These are phyloP conservation scores for Gonium pectorale DNA, from an alignment of 139 green algal species.

Conservation along the genomic window DNA sequence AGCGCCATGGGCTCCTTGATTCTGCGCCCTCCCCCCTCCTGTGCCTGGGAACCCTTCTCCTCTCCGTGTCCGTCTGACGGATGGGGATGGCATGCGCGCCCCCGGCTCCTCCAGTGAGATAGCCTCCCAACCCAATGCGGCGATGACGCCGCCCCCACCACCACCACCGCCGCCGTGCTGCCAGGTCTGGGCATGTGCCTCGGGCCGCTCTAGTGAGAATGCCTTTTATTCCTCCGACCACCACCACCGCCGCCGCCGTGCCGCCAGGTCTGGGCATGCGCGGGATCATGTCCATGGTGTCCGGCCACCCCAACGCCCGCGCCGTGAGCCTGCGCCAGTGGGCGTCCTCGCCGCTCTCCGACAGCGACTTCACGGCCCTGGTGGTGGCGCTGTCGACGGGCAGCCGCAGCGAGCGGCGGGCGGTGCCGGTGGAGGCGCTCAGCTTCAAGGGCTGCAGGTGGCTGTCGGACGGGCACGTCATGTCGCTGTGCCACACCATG, in stretches of 20 bases:
- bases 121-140: too few relatives aligned
- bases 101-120: too few relatives aligned
- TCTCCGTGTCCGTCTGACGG: too few relatives aligned
- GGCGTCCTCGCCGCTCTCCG: constrained; percentile 19
- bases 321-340: constrained; percentile 50
- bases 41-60: too few relatives aligned
- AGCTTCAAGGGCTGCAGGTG: constrained; percentile 51
- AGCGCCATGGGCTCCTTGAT: too few relatives aligned
- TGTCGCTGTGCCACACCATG: constrained; percentile 48
- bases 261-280: constrained; percentile 42
- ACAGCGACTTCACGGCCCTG: constrained; percentile 45
- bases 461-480: constrained; percentile 46
- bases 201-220: too few relatives aligned
- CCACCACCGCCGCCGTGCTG: too few relatives aligned
- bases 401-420: constrained; percentile 24
- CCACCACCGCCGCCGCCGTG: too few relatives aligned
- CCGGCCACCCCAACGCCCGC: constrained; percentile 52
- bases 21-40: too few relatives aligned
- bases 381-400: constrained; percentile 29
- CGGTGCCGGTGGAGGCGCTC: constrained; percentile 49
- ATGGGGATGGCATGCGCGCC: too few relatives aligned
- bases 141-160: too few relatives aligned
- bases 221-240: background rate
- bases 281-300: constrained; percentile 54
- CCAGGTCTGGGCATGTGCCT: constrained; percentile 40